Evolutionary conservation across 2,329 filamentous ascomycete genomes (phyloP), one percentile per base, ranked within the genome.

Genomic region (Ilyonectria destructans): DNA sequence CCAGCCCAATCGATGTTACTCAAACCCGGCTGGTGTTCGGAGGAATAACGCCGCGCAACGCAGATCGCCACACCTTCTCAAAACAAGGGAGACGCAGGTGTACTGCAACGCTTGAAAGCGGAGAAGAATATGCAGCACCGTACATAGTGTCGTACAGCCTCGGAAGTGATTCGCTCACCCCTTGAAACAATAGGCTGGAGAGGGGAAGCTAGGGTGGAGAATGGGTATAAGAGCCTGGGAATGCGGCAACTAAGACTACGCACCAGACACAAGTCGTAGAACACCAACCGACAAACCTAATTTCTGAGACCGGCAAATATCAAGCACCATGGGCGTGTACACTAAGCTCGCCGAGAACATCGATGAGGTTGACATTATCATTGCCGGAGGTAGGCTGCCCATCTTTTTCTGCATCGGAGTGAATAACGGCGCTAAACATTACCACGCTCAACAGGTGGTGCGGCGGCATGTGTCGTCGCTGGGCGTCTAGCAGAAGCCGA

Each of bases 401-500:
- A 26, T 7, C 2, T 15, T 8, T 1, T 21, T 19, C 40, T 35
- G 7, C 9, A 2, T 17, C 12, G 37, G 37, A 40, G 37, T 6
- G 6, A 40, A 40, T 15, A 3, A 15, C 12, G 17, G 13, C 13
- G 37, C 37, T 40, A 15, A 13, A 40, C 37, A 40, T 13, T 6
- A 40, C 37, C 37, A 40, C 10, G 10, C 5, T 40, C 12, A 37
- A 37, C 37, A 79, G 77, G 78, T 6, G 78, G 78, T n/a, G 77
- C 77, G 2, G 69, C 76, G 6, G 77, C 74, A 43, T 77, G 77
- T 23, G 70, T 80, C 21, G 62, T 80, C 2, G 78, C 78, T 4
- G 70, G 74, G 2, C 68, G 77, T 19, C 68, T 80, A 7, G 73
- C 75, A 9, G 75, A 77, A 58, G 74, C 72, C 2, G 68, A 78